Percentiles rank a stretch among this genome's conserved stretches.
Evolutionary conservation across 139 green algal species (phyloP).

Genomic region (Nannochloris sp.): DNA sequence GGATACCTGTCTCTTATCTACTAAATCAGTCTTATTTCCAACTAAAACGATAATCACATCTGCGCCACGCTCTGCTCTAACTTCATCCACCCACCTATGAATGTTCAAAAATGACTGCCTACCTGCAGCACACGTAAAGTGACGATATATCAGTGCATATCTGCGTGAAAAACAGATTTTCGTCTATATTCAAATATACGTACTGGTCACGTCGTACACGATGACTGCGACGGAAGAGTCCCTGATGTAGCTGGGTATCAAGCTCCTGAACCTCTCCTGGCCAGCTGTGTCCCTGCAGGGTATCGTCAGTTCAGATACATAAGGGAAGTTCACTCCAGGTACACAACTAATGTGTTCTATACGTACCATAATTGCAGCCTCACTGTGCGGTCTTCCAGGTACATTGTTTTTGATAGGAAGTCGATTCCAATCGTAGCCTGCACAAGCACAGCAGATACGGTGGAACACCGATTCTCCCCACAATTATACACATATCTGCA

Average conservation of each 20-base stretch:
- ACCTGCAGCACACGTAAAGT: slow-evolving; percentile 38
- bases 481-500: background rate
- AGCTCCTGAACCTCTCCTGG: slow-evolving; percentile 91
- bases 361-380: slow-evolving; percentile 93
- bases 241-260: slow-evolving; percentile 98
- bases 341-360: background rate
- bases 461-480: too few relatives aligned
- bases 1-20: slow-evolving; percentile 94
- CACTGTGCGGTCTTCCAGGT: slow-evolving; percentile 96
- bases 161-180: background rate
- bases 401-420: slow-evolving; percentile 99
- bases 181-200: slow-evolving; percentile 22
- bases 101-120: slow-evolving; percentile 94
- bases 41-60: slow-evolving; percentile 99
- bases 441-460: background rate
- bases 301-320: background rate
- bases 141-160: background rate
- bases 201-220: slow-evolving; percentile 95
- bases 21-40: slow-evolving; percentile 98
- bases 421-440: slow-evolving; percentile 99
- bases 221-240: slow-evolving; percentile 96
- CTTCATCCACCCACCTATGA: slow-evolving; percentile 92
- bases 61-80: slow-evolving; percentile 86
- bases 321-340: too few relatives aligned
- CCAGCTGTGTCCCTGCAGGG: slow-evolving; percentile 88